Evolutionary conservation across 1,284 basidiomycete species (phyloP).

Genomic region (Exobasidium cylindrosporum): DNA sequence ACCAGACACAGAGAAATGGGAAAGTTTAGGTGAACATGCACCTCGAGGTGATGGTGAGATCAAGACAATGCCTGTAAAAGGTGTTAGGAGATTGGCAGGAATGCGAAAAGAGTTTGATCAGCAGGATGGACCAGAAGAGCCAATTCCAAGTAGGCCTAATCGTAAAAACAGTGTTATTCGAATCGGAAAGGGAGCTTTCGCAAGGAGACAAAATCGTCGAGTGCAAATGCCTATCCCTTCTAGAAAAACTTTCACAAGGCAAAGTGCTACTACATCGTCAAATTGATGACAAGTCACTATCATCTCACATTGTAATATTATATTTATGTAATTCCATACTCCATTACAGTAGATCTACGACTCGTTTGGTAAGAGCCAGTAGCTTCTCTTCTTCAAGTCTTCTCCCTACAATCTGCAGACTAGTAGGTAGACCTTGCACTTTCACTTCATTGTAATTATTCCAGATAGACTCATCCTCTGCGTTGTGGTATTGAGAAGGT

Average conservation of each 20-base stretch:
- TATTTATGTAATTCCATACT: not conserved
- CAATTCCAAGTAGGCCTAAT: constrained; percentile 9
- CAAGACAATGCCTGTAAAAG: constrained; percentile 11
- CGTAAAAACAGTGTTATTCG: constrained; percentile 46
- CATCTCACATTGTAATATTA: not conserved
- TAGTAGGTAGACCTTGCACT: constrained; percentile 20
- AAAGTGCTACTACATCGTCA: too few relatives aligned
- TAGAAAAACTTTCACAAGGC: not conserved
- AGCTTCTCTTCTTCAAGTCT: constrained; percentile 28
- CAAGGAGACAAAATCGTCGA: constrained; percentile 26
- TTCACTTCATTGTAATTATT: constrained; percentile 24
- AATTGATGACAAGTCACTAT: too few relatives aligned
- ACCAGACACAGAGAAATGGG: constrained; percentile 27
- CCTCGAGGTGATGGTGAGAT: constrained; percentile 15
- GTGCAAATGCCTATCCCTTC: not conserved
- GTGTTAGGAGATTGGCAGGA: constrained; percentile 9
- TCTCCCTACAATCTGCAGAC: constrained; percentile 28
- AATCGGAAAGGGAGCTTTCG: constrained; percentile 47
- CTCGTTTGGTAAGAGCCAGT: constrained; percentile 25
- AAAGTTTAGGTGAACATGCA: constrained; percentile 15
- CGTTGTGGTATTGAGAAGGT: not conserved
- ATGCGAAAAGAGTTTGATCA: not conserved
- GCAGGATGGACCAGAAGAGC: constrained; percentile 8
- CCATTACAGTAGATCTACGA: constrained; percentile 16
- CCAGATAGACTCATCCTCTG: constrained; percentile 24